These are phyloP conservation scores for Globisporangium takayamanum DNA, from an alignment of 352 stramenopile genomes.

Conservation along the genomic window DNA sequence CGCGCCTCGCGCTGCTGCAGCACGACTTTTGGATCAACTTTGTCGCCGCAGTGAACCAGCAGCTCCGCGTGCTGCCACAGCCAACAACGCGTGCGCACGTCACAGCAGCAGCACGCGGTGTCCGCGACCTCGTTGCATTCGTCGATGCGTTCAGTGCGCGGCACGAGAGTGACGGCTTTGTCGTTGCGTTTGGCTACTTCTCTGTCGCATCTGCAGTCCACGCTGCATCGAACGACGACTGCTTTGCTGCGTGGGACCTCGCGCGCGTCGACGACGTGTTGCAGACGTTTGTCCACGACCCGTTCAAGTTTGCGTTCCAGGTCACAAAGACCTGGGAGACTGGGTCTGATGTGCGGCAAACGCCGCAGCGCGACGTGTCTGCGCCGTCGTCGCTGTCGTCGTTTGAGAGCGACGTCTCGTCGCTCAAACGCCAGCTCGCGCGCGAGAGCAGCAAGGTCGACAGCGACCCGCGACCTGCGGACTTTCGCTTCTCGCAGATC, in stretches of 20 bases:
- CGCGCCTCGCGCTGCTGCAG: slow-evolving; percentile 55
- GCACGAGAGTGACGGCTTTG: slow-evolving; percentile 47
- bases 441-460: not conserved
- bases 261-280: slow-evolving; percentile 25
- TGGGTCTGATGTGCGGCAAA: not conserved
- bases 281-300: slow-evolving; percentile 27
- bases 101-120: slow-evolving; percentile 18
- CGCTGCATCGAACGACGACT: slow-evolving; percentile 34
- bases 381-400: not conserved
- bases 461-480: slow-evolving; percentile 43
- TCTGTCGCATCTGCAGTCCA: slow-evolving; percentile 18
- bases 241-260: slow-evolving; percentile 26
- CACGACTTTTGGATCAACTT: slow-evolving; percentile 85
- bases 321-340: slow-evolving; percentile 22
- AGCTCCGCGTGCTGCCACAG: slow-evolving; percentile 57
- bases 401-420: not conserved
- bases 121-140: slow-evolving; percentile 39
- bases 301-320: slow-evolving; percentile 67
- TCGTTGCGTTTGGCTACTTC: slow-evolving; percentile 55
- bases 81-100: slow-evolving; percentile 34
- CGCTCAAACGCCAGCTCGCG: not conserved
- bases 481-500: slow-evolving; percentile 70
- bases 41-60: slow-evolving; percentile 61
- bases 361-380: not conserved
- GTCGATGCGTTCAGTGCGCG: slow-evolving; percentile 52